These are phyloP conservation scores for Leccinum pachyderme DNA, from an alignment of 1,284 basidiomycete genomes.

Conservation along the genomic window DNA sequence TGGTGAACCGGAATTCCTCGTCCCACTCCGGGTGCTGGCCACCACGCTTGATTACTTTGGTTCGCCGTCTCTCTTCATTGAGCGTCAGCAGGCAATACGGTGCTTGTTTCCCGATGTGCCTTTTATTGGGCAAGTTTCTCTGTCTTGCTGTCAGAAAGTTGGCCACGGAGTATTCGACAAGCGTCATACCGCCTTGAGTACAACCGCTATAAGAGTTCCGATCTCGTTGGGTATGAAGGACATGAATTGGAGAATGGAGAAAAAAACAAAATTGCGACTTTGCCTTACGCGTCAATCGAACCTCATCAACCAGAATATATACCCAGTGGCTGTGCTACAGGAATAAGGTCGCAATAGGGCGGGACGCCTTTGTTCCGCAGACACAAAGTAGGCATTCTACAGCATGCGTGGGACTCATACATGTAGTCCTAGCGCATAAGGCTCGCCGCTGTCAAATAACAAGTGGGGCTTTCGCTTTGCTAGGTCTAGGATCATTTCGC, in stretches of 20 bases:
- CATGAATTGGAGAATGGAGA: conserved; percentile 37
- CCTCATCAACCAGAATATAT: conserved; percentile 13
- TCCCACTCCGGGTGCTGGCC: conserved; percentile 99
- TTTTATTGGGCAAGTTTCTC: conserved; percentile 92
- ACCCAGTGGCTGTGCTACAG: conserved; percentile 24
- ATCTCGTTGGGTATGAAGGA: conserved; percentile 67
- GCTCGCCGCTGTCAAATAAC: conserved; percentile 53
- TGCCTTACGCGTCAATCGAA: conserved; percentile 24
- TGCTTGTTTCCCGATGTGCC: conserved; percentile 96
- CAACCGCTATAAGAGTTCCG: conserved; percentile 93
- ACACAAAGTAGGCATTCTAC: neutral
- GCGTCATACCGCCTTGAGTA: conserved; percentile 87
- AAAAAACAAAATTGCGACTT: conserved; percentile 13
- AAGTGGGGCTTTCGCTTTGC: conserved; percentile 70
- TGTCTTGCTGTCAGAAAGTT: conserved; percentile 36
- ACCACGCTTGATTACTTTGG: conserved; percentile 91
- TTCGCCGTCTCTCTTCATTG: conserved; percentile 79
- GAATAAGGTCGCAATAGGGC: neutral
- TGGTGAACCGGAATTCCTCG: conserved; percentile 92
- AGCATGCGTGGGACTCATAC: neutral
- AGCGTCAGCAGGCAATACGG: conserved; percentile 87
- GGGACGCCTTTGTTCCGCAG: neutral
- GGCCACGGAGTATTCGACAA: conserved; percentile 13
- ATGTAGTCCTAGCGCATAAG: conserved; percentile 47
- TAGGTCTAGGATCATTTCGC: conserved; percentile 76